phyloP scores from a whole-genome alignment of 2,329 filamentous ascomycete species.

The Colletotrichum graminicola region DNA sequence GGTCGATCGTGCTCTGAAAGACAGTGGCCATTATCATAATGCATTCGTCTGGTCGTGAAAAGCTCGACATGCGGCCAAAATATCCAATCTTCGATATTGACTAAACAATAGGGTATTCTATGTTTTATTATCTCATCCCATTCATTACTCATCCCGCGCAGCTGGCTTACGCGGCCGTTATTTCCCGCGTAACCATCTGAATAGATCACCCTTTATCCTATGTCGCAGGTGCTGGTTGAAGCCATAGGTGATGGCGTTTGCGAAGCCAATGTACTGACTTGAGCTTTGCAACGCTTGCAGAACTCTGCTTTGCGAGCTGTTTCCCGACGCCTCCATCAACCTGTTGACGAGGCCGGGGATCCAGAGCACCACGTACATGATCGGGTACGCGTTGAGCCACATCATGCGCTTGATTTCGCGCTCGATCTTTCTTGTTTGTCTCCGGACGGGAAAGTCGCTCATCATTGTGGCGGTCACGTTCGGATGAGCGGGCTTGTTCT shows the following conservation, averaged over 20 bases:
- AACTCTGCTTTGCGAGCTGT: constrained; percentile 39
- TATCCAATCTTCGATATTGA: constrained; percentile 16
- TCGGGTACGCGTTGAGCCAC: constrained; percentile 54
- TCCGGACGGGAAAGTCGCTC: constrained; percentile 44
- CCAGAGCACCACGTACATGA: constrained; percentile 54
- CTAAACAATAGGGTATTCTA: constrained; percentile 37
- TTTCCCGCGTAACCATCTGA: constrained; percentile 26
- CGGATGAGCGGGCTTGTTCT: background rate
- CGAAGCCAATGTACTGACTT: constrained; percentile 54
- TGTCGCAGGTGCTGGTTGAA: constrained; percentile 51
- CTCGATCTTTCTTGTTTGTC: constrained; percentile 43
- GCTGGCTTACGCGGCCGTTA: background rate
- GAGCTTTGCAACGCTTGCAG: constrained; percentile 50
- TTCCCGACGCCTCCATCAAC: constrained; percentile 47
- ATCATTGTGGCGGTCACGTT: constrained; percentile 32
- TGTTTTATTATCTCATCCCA: constrained; percentile 30
- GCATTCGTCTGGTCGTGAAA: too few relatives aligned
- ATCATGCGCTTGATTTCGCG: constrained; percentile 50
- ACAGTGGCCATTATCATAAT: too few relatives aligned
- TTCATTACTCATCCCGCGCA: constrained; percentile 27
- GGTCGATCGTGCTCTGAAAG: too few relatives aligned
- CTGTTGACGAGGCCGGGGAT: constrained; percentile 54
- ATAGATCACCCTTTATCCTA: constrained; percentile 35
- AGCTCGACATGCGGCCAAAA: background rate
- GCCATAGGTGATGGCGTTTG: constrained; percentile 54